phyloP scores from a whole-genome alignment of 2,329 filamentous ascomycete species.

The Alternaria solani region DNA sequence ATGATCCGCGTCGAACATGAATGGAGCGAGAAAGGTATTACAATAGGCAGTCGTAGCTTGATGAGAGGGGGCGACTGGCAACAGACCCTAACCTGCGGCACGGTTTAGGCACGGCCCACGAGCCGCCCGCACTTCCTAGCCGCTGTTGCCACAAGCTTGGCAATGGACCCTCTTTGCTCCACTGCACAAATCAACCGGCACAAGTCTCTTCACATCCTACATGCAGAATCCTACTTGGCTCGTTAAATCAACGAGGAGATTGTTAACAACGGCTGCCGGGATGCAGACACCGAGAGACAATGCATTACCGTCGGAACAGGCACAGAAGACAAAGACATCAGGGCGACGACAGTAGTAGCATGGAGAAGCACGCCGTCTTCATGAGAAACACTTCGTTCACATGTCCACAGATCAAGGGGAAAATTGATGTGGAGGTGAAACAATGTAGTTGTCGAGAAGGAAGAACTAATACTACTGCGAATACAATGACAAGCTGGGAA shows the following conservation, averaged over 20 bases:
- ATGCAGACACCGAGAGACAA: slow-evolving; percentile 1
- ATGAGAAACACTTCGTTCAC: neutral
- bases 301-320: neutral
- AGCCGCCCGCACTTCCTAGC: neutral
- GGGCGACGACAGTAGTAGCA: neutral
- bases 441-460: neutral
- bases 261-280: neutral
- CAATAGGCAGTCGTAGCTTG: neutral
- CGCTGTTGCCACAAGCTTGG: neutral
- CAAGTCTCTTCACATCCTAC: neutral
- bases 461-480: neutral
- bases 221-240: neutral
- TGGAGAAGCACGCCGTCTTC: neutral
- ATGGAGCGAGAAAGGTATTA: neutral
- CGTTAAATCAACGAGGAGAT: neutral
- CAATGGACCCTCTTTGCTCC: neutral
- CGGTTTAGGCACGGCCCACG: neutral
- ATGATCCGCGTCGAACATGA: neutral
- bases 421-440: neutral
- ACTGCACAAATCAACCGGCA: neutral
- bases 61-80: neutral
- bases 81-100: neutral
- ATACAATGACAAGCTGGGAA: neutral
- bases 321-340: neutral
- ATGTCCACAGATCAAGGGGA: neutral